Percentiles rank a stretch among this genome's conserved stretches.
Evolutionary conservation across 2,329 filamentous ascomycete species (phyloP).

Genomic region (Neocatenulostroma microsporum): DNA sequence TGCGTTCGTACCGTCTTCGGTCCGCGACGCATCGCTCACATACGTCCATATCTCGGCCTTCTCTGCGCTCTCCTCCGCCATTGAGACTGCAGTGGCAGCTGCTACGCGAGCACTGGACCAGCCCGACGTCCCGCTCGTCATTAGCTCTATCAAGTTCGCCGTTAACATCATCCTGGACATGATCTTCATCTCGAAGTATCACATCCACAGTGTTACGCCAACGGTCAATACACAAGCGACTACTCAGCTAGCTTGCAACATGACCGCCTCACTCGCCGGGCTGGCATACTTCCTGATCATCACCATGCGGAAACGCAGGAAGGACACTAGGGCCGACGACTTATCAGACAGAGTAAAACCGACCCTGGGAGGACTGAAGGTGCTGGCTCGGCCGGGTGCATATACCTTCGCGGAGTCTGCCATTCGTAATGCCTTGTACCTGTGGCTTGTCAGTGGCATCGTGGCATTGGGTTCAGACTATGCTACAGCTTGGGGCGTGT

Average conservation of each 20-base stretch:
- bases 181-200: constrained; percentile 58
- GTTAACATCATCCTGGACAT: constrained; percentile 62
- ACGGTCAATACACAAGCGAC: constrained; percentile 58
- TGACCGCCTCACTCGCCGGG: constrained; percentile 48
- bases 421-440: constrained; percentile 60
- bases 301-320: constrained; percentile 22
- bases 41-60: constrained; percentile 61
- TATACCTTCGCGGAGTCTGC: constrained; percentile 58
- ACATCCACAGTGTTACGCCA: constrained; percentile 48
- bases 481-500: constrained; percentile 65
- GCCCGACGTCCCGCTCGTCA: constrained; percentile 60
- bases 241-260: constrained; percentile 55
- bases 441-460: constrained; percentile 61
- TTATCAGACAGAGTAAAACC: constrained; percentile 26
- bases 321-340: neutral
- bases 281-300: constrained; percentile 53
- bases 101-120: constrained; percentile 59
- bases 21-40: constrained; percentile 49
- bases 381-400: constrained; percentile 50
- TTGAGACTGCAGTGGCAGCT: constrained; percentile 55
- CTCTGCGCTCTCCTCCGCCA: constrained; percentile 52
- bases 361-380: constrained; percentile 38
- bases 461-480: constrained; percentile 57
- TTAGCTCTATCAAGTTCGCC: constrained; percentile 55
- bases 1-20: constrained; percentile 56